These are phyloP conservation scores for Pyricularia sp. DNA, from an alignment of 2,329 filamentous ascomycete species.

Conservation along the genomic window DNA sequence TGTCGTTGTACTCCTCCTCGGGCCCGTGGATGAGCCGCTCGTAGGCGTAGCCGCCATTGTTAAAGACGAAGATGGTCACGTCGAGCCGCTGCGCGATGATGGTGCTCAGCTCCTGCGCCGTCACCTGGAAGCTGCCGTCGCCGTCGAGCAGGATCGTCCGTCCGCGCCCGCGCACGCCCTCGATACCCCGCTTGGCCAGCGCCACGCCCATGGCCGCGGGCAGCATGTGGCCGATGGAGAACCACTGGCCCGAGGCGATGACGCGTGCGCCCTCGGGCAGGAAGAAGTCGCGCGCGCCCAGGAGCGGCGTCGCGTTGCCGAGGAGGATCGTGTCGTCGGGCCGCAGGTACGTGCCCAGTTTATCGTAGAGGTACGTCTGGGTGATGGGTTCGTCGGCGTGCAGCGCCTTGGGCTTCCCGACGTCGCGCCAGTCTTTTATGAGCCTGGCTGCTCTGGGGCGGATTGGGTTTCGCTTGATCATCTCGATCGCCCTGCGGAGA, in stretches of 20 bases:
- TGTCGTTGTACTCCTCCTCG: conserved; percentile 70
- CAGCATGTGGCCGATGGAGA: conserved; percentile 7
- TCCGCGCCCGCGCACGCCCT: conserved; percentile 43
- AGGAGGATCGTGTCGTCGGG: conserved; percentile 41
- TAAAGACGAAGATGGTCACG: conserved; percentile 75
- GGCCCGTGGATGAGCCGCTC: conserved; percentile 80
- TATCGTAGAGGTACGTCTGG: conserved; percentile 34
- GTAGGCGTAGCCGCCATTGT: conserved; percentile 82
- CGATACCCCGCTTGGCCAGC: conserved; percentile 12
- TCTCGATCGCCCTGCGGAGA: not conserved
- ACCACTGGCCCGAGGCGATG: conserved; percentile 20
- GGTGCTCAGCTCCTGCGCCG: conserved; percentile 70
- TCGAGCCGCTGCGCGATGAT: conserved; percentile 65
- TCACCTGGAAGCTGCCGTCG: conserved; percentile 77
- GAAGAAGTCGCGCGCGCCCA: conserved; percentile 36
- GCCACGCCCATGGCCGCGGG: conserved; percentile 4
- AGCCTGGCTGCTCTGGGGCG: too few relatives aligned
- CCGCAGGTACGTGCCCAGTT: conserved; percentile 31
- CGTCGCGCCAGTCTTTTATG: not conserved
- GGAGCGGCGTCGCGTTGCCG: conserved; percentile 44
- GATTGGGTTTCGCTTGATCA: not conserved
- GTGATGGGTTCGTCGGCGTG: conserved; percentile 24
- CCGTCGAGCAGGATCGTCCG: conserved; percentile 72
- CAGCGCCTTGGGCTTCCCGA: not conserved
- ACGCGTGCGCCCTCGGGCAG: conserved; percentile 34